Evolutionary conservation across 2,329 filamentous ascomycete species (phyloP).

Genomic region (Gnomoniopsis sp.): DNA sequence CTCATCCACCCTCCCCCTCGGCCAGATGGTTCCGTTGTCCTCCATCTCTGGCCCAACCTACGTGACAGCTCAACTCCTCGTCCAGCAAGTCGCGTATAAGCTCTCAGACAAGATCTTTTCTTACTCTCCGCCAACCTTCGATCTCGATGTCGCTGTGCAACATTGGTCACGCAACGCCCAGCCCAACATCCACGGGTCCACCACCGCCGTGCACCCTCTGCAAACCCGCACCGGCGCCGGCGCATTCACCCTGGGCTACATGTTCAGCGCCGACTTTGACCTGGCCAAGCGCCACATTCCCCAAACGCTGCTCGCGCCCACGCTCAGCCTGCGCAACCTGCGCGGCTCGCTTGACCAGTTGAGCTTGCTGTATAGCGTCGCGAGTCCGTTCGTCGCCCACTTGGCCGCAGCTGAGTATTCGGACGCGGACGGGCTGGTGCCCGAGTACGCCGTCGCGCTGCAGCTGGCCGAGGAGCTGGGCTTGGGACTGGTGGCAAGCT

Average conservation of each 20-base stretch:
- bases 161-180: constrained; percentile 69
- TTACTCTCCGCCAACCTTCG: constrained; percentile 91
- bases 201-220: constrained; percentile 73
- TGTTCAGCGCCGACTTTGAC: constrained; percentile 97
- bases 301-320: constrained; percentile 85
- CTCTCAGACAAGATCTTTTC: constrained; percentile 97
- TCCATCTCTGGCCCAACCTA: constrained; percentile 85
- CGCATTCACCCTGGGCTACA: constrained; percentile 88
- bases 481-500: constrained; percentile 78
- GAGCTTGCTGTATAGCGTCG: constrained; percentile 83
- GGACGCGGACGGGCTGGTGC: constrained; percentile 65
- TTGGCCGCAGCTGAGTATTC: constrained; percentile 88
- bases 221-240: constrained; percentile 89
- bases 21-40: constrained; percentile 50
- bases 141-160: constrained; percentile 79
- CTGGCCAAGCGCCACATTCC: constrained; percentile 86
- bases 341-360: constrained; percentile 87
- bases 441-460: constrained; percentile 81
- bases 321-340: constrained; percentile 75
- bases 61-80: constrained; percentile 84
- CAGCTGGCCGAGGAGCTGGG: constrained; percentile 86
- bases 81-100: constrained; percentile 93
- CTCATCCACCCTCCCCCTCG: constrained; percentile 56
- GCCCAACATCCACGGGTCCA: constrained; percentile 77
- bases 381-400: constrained; percentile 90